These are phyloP conservation scores for Cyclotella sp. DNA, from an alignment of 108 stramenopile genomes.

Conservation along the genomic window DNA sequence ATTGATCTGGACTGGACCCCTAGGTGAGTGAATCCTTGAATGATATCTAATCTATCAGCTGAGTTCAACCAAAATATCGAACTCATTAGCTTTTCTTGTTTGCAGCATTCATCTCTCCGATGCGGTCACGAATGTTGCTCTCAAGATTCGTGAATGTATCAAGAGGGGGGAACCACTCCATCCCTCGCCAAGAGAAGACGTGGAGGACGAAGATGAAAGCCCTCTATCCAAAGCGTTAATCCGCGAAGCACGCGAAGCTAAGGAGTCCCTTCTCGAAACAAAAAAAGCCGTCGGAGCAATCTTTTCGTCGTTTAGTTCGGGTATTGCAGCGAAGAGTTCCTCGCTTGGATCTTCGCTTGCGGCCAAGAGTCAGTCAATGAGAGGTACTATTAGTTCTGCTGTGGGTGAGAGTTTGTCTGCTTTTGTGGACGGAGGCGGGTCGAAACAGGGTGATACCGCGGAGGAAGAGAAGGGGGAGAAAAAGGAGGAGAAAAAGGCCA, in stretches of 20 bases:
- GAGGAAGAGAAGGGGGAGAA: slow-evolving; percentile 18
- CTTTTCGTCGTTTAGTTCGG: slow-evolving; percentile 36
- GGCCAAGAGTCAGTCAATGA: slow-evolving; percentile 37
- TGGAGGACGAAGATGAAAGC: slow-evolving; percentile 48
- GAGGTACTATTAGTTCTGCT: slow-evolving; percentile 31
- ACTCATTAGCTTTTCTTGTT: not conserved
- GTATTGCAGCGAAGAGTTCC: slow-evolving; percentile 30
- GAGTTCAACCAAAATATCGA: not conserved
- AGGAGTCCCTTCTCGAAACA: slow-evolving; percentile 44
- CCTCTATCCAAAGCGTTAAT: slow-evolving; percentile 30
- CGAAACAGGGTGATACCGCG: not conserved
- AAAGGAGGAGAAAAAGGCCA: slow-evolving; percentile 22
- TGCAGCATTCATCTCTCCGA: slow-evolving; percentile 77
- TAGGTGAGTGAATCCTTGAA: not conserved
- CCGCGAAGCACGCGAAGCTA: slow-evolving; percentile 47
- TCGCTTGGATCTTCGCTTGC: slow-evolving; percentile 31
- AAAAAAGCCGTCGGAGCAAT: slow-evolving; percentile 50
- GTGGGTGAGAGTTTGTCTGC: slow-evolving; percentile 40
- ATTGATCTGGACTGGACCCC: slow-evolving; percentile 93
- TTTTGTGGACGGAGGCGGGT: slow-evolving; percentile 20
- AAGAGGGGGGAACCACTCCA: slow-evolving; percentile 78
- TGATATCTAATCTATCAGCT: no score
- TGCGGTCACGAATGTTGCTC: slow-evolving; percentile 82
- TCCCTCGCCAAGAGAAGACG: slow-evolving; percentile 37
- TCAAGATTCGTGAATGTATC: slow-evolving; percentile 84